Evolutionary conservation across 148 eudicot genomes (phyloP), one percentile per base, ranked within the genome.

Genomic region (Fagopyrum tataricum): DNA sequence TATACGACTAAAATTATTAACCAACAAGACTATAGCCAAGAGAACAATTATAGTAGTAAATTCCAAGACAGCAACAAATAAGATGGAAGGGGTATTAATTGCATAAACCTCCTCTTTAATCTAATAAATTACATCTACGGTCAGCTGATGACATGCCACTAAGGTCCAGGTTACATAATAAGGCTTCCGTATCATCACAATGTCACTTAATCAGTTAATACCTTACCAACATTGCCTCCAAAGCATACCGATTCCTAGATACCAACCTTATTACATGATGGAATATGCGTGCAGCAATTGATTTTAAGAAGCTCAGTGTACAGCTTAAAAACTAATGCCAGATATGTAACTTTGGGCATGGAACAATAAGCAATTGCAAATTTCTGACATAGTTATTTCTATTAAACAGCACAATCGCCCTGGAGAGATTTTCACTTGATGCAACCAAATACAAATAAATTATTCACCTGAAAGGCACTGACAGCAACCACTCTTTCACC

Each of bases 401-500:
- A 18, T 53, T 31, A 18, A n/a, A 5, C 23, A 17, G 8, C 6
- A 21, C 31, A 56, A 56, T 56, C 62, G n/a, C n/a, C 2, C 10
- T 24, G 66, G 40, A 58, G 39, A 58, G 2, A n/a, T 18, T 20
- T 18, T 55, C 6, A 5, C 31, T 55, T 23, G 24, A 58, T 5
- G 11, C 12, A 24, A 37, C 14, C 3, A 23, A 58, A 24, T 13
- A 58, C 43, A 62, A 4, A 1, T 13, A 13, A 62, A 48, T 56
- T 40, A 67, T 3, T 37, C 84, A 95, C 98, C 91, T 95, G 98
- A 74, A 95, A 95, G 74, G 98, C 93, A 79, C 91, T 91, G 74
- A 91, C 93, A 67, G 87, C 80, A 41, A 95, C 93, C 18, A 82
- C 97, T 84, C 93, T 78, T 83, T 95, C 98, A 56, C 98, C 98